Evolutionary conservation across 805 yeast genomes (phyloP).

Genomic region (Candida sanyiensis): DNA sequence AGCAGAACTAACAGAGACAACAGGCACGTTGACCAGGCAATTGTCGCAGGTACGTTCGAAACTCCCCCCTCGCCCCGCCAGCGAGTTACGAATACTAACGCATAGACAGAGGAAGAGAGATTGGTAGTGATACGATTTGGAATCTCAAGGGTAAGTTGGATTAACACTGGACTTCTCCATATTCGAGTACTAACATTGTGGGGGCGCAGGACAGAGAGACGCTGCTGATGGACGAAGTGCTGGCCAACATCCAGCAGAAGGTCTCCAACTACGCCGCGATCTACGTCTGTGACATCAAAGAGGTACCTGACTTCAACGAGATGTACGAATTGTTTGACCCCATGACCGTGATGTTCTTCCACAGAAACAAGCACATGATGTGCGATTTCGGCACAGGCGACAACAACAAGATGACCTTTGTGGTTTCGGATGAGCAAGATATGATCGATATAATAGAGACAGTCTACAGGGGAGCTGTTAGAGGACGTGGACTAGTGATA

Average conservation of each 20-base stretch:
- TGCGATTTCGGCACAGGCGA: conserved; percentile 98
- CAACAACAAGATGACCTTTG: conserved; percentile 87
- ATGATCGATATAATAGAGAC: conserved; percentile 87
- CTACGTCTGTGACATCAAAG: conserved; percentile 81
- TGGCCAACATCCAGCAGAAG: conserved; percentile 74
- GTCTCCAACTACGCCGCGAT: conserved; percentile 83
- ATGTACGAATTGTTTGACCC: conserved; percentile 92
- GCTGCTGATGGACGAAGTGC: conserved; percentile 84
- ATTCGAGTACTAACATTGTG: conserved; percentile 2
- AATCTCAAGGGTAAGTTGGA: conserved; percentile 40
- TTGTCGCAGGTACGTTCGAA: conserved; percentile 44
- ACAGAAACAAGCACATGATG: conserved; percentile 92
- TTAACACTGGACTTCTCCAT: not conserved
- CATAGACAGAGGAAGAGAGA: conserved; percentile 81
- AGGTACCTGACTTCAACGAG: conserved; percentile 84
- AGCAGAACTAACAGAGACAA: conserved; percentile 6
- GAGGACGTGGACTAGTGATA: conserved; percentile 87
- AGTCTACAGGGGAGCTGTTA: conserved; percentile 82
- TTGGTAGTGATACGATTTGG: conserved; percentile 89
- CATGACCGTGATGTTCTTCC: conserved; percentile 89
- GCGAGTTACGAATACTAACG: not conserved
- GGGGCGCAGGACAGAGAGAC: conserved; percentile 52
- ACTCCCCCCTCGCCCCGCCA: not conserved
- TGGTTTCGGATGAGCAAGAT: conserved; percentile 74
- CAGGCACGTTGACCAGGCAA: conserved; percentile 96